These are phyloP conservation scores for Exserohilum turcica DNA, from an alignment of 2,329 filamentous ascomycete species.

Conservation along the genomic window DNA sequence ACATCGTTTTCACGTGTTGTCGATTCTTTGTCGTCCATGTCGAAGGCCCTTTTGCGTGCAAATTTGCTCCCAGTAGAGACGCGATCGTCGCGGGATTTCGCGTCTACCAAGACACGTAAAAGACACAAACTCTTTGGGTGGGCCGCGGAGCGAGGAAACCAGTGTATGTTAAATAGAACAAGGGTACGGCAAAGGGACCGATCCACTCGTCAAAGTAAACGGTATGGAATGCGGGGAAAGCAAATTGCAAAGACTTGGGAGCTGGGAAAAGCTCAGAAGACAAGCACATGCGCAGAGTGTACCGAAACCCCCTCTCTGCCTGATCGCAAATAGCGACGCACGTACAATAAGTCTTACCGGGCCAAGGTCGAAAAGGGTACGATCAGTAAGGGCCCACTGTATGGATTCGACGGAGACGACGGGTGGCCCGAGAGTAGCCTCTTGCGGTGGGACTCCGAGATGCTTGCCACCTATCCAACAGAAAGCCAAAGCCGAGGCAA, in stretches of 20 bases:
- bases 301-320: constrained; percentile 22
- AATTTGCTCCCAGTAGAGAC: background rate
- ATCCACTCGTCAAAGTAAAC: constrained; percentile 12
- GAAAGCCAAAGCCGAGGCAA: constrained; percentile 28
- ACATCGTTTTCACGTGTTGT: constrained; percentile 23
- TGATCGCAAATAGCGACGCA: constrained; percentile 22
- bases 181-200: constrained; percentile 5
- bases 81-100: background rate
- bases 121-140: background rate
- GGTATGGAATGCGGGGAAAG: constrained; percentile 37
- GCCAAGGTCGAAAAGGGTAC: constrained; percentile 27
- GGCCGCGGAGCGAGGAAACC: background rate
- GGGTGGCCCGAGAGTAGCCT: constrained; percentile 26
- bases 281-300: constrained; percentile 35
- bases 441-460: constrained; percentile 39
- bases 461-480: constrained; percentile 33
- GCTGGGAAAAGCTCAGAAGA: constrained; percentile 20
- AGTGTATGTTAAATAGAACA: constrained; percentile 4
- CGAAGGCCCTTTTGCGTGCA: constrained; percentile 8
- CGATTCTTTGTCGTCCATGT: constrained; percentile 35
- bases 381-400: constrained; percentile 32
- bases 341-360: constrained; percentile 23
- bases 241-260: constrained; percentile 22
- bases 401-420: constrained; percentile 19
- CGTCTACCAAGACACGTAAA: background rate